Percentiles rank a stretch among this genome's conserved stretches.
These are phyloP conservation scores for Rhynchospora breviuscula DNA, from an alignment of 176 grass and related monocot genomes.

Conservation along the genomic window DNA sequence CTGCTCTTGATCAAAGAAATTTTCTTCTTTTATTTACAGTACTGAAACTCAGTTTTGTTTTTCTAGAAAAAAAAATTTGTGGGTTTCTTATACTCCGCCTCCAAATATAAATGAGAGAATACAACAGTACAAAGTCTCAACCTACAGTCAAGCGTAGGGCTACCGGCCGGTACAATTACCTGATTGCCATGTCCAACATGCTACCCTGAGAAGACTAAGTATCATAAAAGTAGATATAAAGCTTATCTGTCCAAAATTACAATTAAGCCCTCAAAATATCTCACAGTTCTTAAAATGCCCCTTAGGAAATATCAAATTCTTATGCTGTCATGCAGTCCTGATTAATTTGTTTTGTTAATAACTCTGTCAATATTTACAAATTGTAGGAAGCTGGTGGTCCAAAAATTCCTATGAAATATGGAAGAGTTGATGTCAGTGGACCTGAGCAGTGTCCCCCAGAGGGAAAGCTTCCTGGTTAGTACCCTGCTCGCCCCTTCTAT, in stretches of 20 bases:
- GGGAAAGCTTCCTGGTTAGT: slow-evolving; percentile 91
- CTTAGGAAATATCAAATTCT: background rate
- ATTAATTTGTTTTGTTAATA: background rate
- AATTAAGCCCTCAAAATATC: background rate
- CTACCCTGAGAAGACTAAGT: background rate
- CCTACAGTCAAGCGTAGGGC: background rate
- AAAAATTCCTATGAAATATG: slow-evolving; percentile 89
- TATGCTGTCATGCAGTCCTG: background rate
- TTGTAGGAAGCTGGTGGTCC: slow-evolving; percentile 85
- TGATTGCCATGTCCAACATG: background rate
- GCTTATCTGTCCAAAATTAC: background rate
- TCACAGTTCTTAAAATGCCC: background rate
- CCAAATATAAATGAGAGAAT: background rate
- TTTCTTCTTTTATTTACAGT: background rate
- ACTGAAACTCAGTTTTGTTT: background rate
- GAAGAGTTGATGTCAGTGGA: slow-evolving; percentile 76
- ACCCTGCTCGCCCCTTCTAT: slow-evolving; percentile 19
- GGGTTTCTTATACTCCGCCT: background rate
- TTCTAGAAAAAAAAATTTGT: background rate
- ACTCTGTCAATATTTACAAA: slow-evolving; percentile 23
- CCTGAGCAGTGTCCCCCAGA: slow-evolving; percentile 91
- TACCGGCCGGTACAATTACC: background rate
- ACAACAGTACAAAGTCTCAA: background rate
- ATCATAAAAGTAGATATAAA: background rate
- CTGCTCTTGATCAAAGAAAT: slow-evolving; percentile 7